Evolutionary conservation across 352 stramenopile genomes (phyloP).

Genomic region (Phytopythium boreale): DNA sequence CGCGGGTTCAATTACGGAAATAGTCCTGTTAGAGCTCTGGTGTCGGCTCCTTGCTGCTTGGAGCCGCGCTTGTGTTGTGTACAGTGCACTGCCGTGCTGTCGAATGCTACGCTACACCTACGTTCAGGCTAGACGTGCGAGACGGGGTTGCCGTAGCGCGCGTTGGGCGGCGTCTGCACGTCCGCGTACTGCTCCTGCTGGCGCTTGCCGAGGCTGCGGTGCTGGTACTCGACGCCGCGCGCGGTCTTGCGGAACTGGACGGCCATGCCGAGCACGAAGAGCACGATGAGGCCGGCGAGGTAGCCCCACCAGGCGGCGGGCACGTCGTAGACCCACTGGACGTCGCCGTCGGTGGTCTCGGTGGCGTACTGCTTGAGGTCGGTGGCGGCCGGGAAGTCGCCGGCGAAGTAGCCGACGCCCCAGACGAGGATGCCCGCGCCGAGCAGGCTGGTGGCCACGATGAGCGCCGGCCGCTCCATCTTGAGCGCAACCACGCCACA

Average conservation of each 20-base stretch:
- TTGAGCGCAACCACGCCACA: slow-evolving; percentile 37
- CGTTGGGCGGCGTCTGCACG: slow-evolving; percentile 23
- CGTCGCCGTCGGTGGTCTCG: slow-evolving; percentile 28
- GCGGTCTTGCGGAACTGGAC: slow-evolving; percentile 66
- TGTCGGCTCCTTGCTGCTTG: no score
- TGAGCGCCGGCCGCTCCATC: slow-evolving; percentile 51
- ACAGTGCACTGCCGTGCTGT: no score
- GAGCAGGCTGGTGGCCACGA: slow-evolving; percentile 50
- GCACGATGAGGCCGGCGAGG: slow-evolving; percentile 43
- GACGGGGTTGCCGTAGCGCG: slow-evolving; percentile 27
- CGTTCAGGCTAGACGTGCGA: slow-evolving; percentile 28
- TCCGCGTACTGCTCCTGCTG: slow-evolving; percentile 32
- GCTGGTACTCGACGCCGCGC: slow-evolving; percentile 27
- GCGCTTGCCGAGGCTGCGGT: slow-evolving; percentile 7
- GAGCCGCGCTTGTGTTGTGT: no score
- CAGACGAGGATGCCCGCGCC: slow-evolving; percentile 45
- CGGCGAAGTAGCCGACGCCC: slow-evolving; percentile 63
- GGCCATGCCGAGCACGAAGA: slow-evolving; percentile 46
- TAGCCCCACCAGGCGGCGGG: slow-evolving; percentile 62
- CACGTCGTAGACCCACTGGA: slow-evolving; percentile 47
- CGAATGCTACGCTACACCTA: no score
- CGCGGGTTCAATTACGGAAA: no score
- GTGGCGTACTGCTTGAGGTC: slow-evolving; percentile 46
- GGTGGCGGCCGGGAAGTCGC: slow-evolving; percentile 46
- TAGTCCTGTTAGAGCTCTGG: no score